Evolutionary conservation across 306 rosid genomes (phyloP), one percentile per base, ranked within the genome.

Genomic region (Rosa lucieae): DNA sequence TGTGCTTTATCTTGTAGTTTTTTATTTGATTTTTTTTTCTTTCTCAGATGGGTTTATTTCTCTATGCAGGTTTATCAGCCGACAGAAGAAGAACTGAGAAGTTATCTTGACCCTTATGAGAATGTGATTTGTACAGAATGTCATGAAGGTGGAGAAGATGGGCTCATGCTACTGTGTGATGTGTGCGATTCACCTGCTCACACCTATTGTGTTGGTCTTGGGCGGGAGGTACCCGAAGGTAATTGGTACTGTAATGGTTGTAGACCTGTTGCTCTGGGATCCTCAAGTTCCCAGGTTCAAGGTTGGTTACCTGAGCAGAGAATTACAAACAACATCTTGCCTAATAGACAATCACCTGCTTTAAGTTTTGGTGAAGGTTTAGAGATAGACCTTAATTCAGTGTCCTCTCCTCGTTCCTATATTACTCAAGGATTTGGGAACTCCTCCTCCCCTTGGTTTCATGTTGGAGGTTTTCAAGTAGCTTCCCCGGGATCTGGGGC

Each of bases 111-210:
- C 80, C 99, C 99, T 42, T 96, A 96, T 44, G 99, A 91, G 85
- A 80, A 80, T 69, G 98, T 96, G 55, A 78, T 93, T 35, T 96
- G 99, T 85, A 89, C 94, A 3, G 99, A 93, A 87, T 96, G 99
- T 81, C 90, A 90, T 61, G 87, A 90, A 89, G 99, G 98, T 67
- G 97, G 94, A 82, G 97, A 92, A 78, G 98, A 95, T 66, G 90
- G 83, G 76, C 94, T 92, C 85, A 92, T 95, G 98, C 82, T 95
- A 78, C 88, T 96, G 47, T 96, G 99, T 65, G 99, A 96, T 87
- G 77, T 91, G 51, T 96, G 99, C 70, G 99, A 96, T 89, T 93
- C 98, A 42, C 97, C 99, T 6, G 98, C 99, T 14, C 99, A 96
- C 84, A 96, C 99, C 26, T 96, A 85, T 72, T 95, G 98, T 43